A percentile compares a stretch with the other conserved stretches of the same genome.
Evolutionary conservation across 1,139 yeast genomes (phyloP).

Genomic region (Groenewaldozyma auringiensis): DNA sequence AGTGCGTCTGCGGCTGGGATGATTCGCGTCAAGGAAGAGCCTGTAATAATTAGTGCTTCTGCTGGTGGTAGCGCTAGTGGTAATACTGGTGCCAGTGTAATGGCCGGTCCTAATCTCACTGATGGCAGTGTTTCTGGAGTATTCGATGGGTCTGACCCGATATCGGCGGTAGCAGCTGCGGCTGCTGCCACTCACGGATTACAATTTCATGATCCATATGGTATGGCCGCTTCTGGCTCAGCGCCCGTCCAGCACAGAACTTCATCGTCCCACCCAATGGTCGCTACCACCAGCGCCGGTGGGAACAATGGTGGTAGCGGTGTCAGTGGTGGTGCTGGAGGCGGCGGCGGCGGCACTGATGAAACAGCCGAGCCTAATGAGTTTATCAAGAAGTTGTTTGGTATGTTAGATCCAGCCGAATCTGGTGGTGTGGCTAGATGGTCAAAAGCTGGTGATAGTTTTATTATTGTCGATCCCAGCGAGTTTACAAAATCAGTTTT

Average conservation of each 20-base stretch:
- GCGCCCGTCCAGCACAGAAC: too few species aligned
- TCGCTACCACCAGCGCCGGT: neutral
- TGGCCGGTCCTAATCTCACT: neutral
- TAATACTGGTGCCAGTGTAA: neutral
- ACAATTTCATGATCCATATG: neutral
- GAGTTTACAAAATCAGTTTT: slow-evolving; percentile 79
- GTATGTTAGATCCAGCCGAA: slow-evolving; percentile 76
- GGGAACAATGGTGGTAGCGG: neutral
- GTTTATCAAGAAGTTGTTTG: slow-evolving; percentile 38
- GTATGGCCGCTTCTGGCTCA: too few species aligned
- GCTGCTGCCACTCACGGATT: too few species aligned
- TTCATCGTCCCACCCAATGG: too few species aligned
- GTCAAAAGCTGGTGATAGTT: slow-evolving; percentile 76
- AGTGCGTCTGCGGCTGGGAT: too few species aligned
- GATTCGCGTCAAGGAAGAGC: too few species aligned
- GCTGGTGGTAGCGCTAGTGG: too few species aligned
- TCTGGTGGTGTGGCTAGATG: slow-evolving; percentile 72
- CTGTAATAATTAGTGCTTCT: too few species aligned
- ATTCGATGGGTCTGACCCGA: neutral
- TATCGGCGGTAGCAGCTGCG: too few species aligned
- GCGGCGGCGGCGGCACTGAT: neutral
- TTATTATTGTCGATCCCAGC: slow-evolving; percentile 81
- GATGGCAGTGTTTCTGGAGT: neutral
- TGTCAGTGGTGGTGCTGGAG: neutral
- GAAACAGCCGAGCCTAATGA: slow-evolving; percentile 3